Evolutionary conservation across 2,329 filamentous ascomycete species (phyloP).

Genomic region (Arthrobotrys iridis): DNA sequence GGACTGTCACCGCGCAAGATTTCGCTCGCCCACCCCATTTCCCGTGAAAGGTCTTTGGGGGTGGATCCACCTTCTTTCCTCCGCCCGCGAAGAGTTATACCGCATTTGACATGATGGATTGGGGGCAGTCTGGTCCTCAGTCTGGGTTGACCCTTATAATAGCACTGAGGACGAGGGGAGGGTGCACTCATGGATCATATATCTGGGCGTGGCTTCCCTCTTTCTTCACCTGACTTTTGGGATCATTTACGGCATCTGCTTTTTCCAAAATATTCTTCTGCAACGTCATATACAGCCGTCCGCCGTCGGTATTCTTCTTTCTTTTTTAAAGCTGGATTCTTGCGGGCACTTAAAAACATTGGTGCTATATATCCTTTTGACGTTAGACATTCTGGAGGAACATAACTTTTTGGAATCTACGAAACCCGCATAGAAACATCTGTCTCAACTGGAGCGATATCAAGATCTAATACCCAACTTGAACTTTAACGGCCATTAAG

Average conservation of each 20-base stretch:
- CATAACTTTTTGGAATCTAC: slow-evolving; percentile 23
- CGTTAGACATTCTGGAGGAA: slow-evolving; percentile 31
- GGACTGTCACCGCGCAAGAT: slow-evolving; percentile 45
- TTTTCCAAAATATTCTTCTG: slow-evolving; percentile 43
- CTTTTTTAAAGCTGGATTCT: slow-evolving; percentile 32
- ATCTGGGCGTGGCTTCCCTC: slow-evolving; percentile 54
- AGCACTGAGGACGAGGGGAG: slow-evolving; percentile 31
- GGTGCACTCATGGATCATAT: slow-evolving; percentile 53
- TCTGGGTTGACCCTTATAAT: slow-evolving; percentile 54
- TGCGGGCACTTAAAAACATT: slow-evolving; percentile 20
- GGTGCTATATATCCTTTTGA: slow-evolving; percentile 38
- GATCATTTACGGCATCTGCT: slow-evolving; percentile 42
- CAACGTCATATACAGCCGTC: slow-evolving; percentile 53
- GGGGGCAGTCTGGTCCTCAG: slow-evolving; percentile 34
- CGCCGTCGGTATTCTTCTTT: slow-evolving; percentile 39
- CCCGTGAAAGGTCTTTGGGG: slow-evolving; percentile 42
- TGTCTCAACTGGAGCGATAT: slow-evolving; percentile 48
- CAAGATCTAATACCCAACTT: slow-evolving; percentile 6
- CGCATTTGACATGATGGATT: slow-evolving; percentile 52
- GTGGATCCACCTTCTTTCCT: slow-evolving; percentile 42
- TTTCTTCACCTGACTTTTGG: slow-evolving; percentile 54
- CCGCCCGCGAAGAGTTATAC: slow-evolving; percentile 47
- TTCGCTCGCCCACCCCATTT: slow-evolving; percentile 47
- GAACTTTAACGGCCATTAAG: slow-evolving; percentile 29
- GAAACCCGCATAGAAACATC: slow-evolving; percentile 40